Evolutionary conservation across 2,329 filamentous ascomycete species (phyloP), one percentile per base, ranked within the genome.

Genomic region (Truncatella angustata): DNA sequence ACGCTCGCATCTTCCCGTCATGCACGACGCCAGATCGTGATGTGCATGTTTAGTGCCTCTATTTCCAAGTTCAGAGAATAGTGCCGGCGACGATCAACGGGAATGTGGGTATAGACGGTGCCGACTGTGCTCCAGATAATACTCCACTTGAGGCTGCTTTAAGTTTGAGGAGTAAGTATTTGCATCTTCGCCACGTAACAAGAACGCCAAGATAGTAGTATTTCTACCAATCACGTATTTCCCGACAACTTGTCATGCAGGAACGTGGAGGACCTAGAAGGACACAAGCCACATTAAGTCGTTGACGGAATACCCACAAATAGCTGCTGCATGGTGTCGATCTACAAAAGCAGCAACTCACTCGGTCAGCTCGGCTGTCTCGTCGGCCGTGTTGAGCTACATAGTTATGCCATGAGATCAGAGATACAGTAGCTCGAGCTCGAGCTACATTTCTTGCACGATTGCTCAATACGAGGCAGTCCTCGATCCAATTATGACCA

Each of bases 211-310:
- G 26, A 30, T 26, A 26, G 24, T 20, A 14, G 23, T n/a, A 14
- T n/a, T 4, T 32, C 43, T 45, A 16, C 43, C 43, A 45, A 45
- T 45, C 43, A 45, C 14, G 43, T 30, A 45, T 45, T 34, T 18
- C 16, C 24, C 24, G 26, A 18, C 16, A 14, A 30, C 7, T 23
- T 45, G 43, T 21, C 43, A 45, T 34, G 43, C 43, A 45, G 43
- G 43, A 26, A 45, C 43, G 24, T 45, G 43, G 43, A 32, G 43
- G 32, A n/a, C 26, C 16, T 10, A 20, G 36, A 39, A 18, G 10
- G 20, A 43, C 14, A 14, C 20, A 14, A 24, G 39, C 39, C 39
- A 23, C 39, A 43, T 43, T 21, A 21, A 21, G n/a, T 18, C 39
- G 18, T 43, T 23, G 14, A 23, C 39, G 39, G 39, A 21, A 21